These are phyloP conservation scores for Jackrogersella minutella DNA, from an alignment of 495 filamentous ascomycete species.

Conservation along the genomic window DNA sequence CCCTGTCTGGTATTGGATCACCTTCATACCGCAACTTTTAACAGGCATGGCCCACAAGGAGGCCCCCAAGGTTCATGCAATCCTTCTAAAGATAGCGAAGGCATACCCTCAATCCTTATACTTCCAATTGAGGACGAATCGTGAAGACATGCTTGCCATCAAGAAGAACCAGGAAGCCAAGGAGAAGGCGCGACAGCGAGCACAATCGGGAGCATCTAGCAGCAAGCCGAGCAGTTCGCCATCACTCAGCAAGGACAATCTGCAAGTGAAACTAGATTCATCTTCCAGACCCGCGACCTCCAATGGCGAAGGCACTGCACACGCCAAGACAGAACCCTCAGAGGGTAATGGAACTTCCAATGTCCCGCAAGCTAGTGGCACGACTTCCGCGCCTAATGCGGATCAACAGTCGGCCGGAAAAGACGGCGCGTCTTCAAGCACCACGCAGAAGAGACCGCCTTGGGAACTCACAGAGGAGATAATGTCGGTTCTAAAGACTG, in stretches of 20 bases:
- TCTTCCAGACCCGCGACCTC: constrained; percentile 59
- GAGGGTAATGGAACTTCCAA: constrained; percentile 55
- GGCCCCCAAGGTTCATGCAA: constrained; percentile 79
- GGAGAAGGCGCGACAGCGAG: constrained; percentile 65
- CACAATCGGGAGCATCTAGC: constrained; percentile 52
- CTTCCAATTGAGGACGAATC: constrained; percentile 88
- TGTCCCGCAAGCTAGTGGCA: constrained; percentile 38
- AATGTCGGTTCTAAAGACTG: constrained; percentile 90
- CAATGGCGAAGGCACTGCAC: constrained; percentile 50
- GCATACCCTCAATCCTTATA: constrained; percentile 92
- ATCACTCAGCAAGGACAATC: constrained; percentile 43
- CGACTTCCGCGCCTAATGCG: constrained; percentile 46
- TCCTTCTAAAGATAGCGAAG: constrained; percentile 94
- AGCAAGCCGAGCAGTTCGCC: constrained; percentile 52
- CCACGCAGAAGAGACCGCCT: constrained; percentile 73
- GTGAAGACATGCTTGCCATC: constrained; percentile 93
- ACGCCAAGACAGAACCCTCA: constrained; percentile 53
- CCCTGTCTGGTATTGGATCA: constrained; percentile 99
- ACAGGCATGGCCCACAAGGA: constrained; percentile 89
- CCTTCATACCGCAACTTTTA: constrained; percentile 95
- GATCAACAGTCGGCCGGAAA: constrained; percentile 44
- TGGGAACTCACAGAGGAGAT: constrained; percentile 98
- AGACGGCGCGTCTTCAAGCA: constrained; percentile 47
- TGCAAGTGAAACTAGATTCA: constrained; percentile 56
- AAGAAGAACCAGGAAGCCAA: constrained; percentile 87